A percentile compares a stretch with the other conserved stretches of the same genome.
Evolutionary conservation across 2,329 filamentous ascomycete genomes (phyloP).

Genomic region (Ascochyta rabiei): DNA sequence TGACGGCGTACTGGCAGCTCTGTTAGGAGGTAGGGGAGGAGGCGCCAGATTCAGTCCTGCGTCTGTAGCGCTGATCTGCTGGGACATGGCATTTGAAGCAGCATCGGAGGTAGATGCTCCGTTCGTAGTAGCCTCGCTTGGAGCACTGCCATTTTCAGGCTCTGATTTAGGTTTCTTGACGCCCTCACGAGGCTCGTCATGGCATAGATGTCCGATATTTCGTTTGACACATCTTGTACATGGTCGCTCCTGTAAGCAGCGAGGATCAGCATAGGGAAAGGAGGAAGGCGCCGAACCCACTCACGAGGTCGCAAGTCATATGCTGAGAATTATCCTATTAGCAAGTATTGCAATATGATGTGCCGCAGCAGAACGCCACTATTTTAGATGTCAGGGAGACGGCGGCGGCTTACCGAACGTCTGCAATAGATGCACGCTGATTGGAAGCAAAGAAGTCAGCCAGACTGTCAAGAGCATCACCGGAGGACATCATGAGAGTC

Average conservation of each 20-base stretch:
- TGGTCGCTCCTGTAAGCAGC: slow-evolving; percentile 76
- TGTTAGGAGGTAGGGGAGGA: slow-evolving; percentile 42
- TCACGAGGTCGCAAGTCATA: slow-evolving; percentile 61
- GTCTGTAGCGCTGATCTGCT: slow-evolving; percentile 41
- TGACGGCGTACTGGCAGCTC: slow-evolving; percentile 57
- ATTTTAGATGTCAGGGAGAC: slow-evolving; percentile 26
- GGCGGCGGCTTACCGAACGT: slow-evolving; percentile 54
- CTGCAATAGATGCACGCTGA: slow-evolving; percentile 60
- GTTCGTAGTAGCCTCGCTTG: slow-evolving; percentile 38
- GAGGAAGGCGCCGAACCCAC: slow-evolving; percentile 23
- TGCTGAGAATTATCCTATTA: slow-evolving; percentile 50
- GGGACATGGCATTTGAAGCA: slow-evolving; percentile 34
- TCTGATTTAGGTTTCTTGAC: slow-evolving; percentile 78
- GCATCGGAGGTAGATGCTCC: slow-evolving; percentile 40
- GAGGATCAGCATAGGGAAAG: slow-evolving; percentile 41
- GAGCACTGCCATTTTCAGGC: slow-evolving; percentile 43
- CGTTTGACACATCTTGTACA: slow-evolving; percentile 98
- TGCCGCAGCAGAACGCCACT: slow-evolving; percentile 13
- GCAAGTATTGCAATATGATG: slow-evolving; percentile 33
- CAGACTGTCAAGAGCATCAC: slow-evolving; percentile 26
- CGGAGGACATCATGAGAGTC: slow-evolving; percentile 31
- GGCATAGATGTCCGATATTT: slow-evolving; percentile 97
- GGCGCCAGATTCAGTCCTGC: slow-evolving; percentile 48
- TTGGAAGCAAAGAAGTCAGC: slow-evolving; percentile 36
- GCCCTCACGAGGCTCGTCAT: slow-evolving; percentile 89